Percentiles rank a stretch among this genome's conserved stretches.
Conservation (phyloP, 2,329 filamentous ascomycete species). For the Fusarium fujikuroi region DNA sequence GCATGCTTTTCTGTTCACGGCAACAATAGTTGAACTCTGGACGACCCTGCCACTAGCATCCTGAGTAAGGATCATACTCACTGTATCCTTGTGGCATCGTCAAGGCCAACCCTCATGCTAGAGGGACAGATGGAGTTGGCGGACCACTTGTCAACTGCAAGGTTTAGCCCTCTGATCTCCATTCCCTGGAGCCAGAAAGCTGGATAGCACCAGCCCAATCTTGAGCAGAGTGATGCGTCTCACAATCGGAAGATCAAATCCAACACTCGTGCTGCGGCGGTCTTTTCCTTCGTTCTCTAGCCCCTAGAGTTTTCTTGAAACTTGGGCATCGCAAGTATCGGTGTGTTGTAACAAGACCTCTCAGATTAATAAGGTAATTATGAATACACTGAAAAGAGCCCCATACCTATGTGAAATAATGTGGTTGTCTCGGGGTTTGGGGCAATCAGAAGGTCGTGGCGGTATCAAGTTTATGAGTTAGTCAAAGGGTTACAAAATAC, state of each 20-base stretch:
- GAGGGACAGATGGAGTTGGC: neutral
- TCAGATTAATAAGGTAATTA: neutral
- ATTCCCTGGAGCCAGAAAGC: fast-evolving
- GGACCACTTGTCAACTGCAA: neutral
- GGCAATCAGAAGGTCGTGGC: neutral
- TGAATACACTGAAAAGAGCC: fast-evolving
- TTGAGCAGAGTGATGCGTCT: fast-evolving
- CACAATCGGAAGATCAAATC: neutral
- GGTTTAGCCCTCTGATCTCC: neutral
- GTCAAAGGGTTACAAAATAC: neutral
- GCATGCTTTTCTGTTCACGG: neutral
- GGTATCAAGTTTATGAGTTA: neutral
- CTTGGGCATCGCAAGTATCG: neutral
- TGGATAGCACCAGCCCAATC: neutral
- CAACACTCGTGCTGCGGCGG: neutral
- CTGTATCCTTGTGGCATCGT: too few species aligned
- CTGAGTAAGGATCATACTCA: fast-evolving
- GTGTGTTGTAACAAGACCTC: neutral
- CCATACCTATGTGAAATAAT: neutral
- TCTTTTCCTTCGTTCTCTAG: neutral
- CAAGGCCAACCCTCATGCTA: neutral
- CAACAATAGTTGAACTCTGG: neutral
- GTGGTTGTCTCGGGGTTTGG: neutral
- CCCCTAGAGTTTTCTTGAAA: neutral
- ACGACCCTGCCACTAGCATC: neutral